A percentile compares a stretch with the other conserved stretches of the same genome.
Conservation (phyloP, 2,329 filamentous ascomycete species). For the Aspergillus caelatus region DNA sequence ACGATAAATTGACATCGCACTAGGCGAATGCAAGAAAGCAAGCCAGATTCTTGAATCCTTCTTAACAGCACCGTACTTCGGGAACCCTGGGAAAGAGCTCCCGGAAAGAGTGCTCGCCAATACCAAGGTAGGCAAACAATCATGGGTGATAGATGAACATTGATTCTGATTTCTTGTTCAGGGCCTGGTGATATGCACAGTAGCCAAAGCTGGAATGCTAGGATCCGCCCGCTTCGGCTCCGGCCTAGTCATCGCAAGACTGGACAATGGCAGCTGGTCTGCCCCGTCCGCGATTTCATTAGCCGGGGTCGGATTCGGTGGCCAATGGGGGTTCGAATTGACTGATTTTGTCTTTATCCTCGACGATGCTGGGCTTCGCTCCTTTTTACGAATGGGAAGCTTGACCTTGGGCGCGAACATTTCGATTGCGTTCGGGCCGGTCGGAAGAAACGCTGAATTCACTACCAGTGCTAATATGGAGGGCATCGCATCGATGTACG, state of each 20-base stretch:
- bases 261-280: conserved; percentile 50
- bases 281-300: conserved; percentile 50
- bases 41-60: conserved; percentile 92
- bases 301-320: conserved; percentile 48
- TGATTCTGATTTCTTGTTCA: conserved; percentile 18
- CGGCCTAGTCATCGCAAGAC: conserved; percentile 49
- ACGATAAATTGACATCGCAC: conserved; percentile 22
- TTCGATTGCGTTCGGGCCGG: conserved; percentile 85
- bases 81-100: conserved; percentile 93
- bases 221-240: conserved; percentile 51
- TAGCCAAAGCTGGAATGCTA: conserved; percentile 49
- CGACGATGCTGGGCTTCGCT: conserved; percentile 86
- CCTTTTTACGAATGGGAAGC: conserved; percentile 85
- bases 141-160: neutral
- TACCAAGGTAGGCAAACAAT: conserved; percentile 68
- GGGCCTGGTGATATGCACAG: conserved; percentile 51
- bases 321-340: conserved; percentile 50
- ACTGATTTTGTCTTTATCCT: conserved; percentile 89
- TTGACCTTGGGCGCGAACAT: conserved; percentile 92
- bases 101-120: conserved; percentile 82
- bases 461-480: conserved; percentile 85
- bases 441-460: conserved; percentile 91
- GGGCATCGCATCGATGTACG: conserved; percentile 85
- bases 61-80: conserved; percentile 84
- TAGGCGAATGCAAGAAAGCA: conserved; percentile 95